Percentiles rank a stretch among this genome's conserved stretches.
Conservation (phyloP, 2,329 filamentous ascomycete genomes). For the Trichoderma atrobrunneum region DNA sequence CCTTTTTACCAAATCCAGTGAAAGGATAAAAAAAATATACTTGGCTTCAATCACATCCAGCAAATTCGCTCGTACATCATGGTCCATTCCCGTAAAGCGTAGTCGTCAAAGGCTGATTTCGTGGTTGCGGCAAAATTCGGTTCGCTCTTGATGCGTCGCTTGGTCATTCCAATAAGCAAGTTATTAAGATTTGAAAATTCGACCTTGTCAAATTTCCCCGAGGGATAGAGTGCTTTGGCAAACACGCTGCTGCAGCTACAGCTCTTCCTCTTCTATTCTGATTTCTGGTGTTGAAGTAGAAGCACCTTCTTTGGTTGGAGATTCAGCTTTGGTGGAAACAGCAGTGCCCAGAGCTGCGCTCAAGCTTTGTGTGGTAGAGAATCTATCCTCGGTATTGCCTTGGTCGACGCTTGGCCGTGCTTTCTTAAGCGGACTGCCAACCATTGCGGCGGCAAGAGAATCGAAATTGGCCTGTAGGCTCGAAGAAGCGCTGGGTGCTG, state of each 20-base stretch:
- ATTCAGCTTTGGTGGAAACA: constrained; percentile 26
- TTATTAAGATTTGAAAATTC: neutral
- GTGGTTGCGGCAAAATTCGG: neutral
- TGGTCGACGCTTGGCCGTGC: constrained; percentile 59
- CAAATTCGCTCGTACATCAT: constrained; percentile 19
- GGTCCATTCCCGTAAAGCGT: constrained; percentile 4
- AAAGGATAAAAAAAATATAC: neutral
- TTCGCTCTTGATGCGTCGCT: constrained; percentile 8
- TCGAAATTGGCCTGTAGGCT: constrained; percentile 31
- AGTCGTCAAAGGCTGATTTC: neutral
- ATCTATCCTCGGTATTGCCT: constrained; percentile 26
- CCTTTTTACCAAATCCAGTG: constrained; percentile 8
- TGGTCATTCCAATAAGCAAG: constrained; percentile 13
- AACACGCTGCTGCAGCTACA: constrained; percentile 29
- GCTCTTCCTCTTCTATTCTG: constrained; percentile 39
- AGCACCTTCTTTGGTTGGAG: constrained; percentile 24
- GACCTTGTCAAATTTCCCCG: neutral
- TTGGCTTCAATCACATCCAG: constrained; percentile 12
- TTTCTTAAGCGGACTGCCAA: constrained; percentile 74
- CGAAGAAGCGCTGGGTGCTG: constrained; percentile 26
- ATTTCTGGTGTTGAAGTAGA: constrained; percentile 26
- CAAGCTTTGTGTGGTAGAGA: constrained; percentile 33
- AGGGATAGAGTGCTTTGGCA: constrained; percentile 1
- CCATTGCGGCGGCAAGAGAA: constrained; percentile 38
- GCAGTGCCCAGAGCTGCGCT: constrained; percentile 36